phyloP scores from a whole-genome alignment of 2,329 filamentous ascomycete species.

The Teratosphaeria pseudoeucalypti region DNA sequence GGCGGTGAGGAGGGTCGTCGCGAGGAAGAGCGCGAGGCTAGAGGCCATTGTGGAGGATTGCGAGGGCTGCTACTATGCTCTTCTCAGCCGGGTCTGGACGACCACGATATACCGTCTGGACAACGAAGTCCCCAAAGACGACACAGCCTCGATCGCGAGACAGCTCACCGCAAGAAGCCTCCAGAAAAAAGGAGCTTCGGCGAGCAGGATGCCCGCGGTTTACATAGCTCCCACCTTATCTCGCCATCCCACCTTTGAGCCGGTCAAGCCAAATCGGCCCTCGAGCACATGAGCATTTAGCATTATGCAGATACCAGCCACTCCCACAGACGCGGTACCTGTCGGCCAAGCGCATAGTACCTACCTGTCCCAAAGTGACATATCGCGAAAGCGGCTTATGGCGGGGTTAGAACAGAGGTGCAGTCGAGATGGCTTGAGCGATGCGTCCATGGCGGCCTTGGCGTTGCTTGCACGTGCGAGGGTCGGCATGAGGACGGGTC shows the following conservation, averaged over 20 bases:
- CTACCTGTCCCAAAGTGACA: background rate
- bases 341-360: background rate
- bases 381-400: background rate
- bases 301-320: background rate
- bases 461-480: background rate
- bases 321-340: background rate
- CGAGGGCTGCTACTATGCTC: background rate
- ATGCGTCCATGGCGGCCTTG: background rate
- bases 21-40: conserved; percentile 10
- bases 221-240: background rate
- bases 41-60: conserved; percentile 10
- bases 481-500: background rate
- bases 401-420: background rate
- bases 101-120: background rate
- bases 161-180: background rate
- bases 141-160: background rate
- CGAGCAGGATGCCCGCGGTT: background rate
- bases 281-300: background rate
- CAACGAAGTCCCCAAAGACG: background rate
- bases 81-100: background rate
- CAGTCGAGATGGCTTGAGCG: background rate
- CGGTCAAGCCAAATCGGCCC: background rate
- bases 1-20: conserved; percentile 10
- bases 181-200: background rate
- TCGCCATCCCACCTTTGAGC: background rate